phyloP scores from a whole-genome alignment of 495 filamentous ascomycete genomes.

The Cladorrhinum samala region DNA sequence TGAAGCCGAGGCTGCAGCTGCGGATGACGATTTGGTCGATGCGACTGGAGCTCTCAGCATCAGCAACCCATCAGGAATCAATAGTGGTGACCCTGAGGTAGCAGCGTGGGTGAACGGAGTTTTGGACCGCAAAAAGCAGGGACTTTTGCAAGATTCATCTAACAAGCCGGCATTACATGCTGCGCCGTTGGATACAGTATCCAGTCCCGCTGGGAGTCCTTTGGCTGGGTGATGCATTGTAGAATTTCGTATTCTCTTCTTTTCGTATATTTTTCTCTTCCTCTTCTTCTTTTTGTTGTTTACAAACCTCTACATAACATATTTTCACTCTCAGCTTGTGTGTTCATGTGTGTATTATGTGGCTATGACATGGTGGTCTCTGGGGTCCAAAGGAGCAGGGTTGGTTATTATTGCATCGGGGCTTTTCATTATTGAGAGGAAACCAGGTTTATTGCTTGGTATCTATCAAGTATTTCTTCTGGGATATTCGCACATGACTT shows the following conservation, averaged over 20 bases:
- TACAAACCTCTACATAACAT: no score
- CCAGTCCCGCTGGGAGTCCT: conserved; percentile 37
- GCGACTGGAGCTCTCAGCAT: conserved; percentile 38
- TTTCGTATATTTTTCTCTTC: not conserved
- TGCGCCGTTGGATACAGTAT: conserved; percentile 61
- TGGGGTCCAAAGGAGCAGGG: no score
- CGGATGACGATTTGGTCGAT: conserved; percentile 42
- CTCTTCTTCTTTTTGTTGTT: not conserved
- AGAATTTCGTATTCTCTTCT: not conserved
- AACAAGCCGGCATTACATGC: conserved; percentile 67
- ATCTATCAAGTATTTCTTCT: no score
- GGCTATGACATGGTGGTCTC: no score
- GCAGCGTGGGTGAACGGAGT: conserved; percentile 77
- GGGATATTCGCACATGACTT: no score
- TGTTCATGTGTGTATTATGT: no score
- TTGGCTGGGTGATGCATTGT: not conserved
- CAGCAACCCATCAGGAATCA: conserved; percentile 29
- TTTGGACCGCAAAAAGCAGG: conserved; percentile 53
- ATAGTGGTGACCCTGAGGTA: conserved; percentile 65
- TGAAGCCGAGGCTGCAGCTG: conserved; percentile 51
- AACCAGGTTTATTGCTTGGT: no score
- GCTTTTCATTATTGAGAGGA: no score
- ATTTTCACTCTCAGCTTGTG: no score
- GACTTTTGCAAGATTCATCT: conserved; percentile 30
- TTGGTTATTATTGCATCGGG: no score